These are phyloP conservation scores for Trichoderma atrobrunneum DNA, from an alignment of 2,329 filamentous ascomycete species.

Conservation along the genomic window DNA sequence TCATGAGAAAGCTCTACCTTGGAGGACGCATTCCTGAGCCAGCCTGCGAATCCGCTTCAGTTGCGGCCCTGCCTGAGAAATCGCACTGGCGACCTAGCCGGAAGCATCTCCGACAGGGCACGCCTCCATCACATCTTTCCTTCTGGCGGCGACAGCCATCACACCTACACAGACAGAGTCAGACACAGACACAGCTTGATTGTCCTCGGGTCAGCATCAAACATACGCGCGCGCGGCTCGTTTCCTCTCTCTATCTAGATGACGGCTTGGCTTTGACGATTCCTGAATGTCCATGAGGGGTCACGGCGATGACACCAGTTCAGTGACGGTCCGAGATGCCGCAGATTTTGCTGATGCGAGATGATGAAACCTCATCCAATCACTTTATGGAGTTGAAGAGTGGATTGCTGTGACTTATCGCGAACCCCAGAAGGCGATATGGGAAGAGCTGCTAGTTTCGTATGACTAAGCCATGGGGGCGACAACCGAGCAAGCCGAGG, in stretches of 20 bases:
- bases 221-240: constrained; percentile 16
- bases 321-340: constrained; percentile 9
- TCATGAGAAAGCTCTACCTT: background rate
- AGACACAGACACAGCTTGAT: background rate
- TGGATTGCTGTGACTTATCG: background rate
- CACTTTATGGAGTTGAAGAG: background rate
- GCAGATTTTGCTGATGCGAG: background rate
- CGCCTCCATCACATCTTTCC: constrained; percentile 55
- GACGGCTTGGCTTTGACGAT: constrained; percentile 6
- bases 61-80: constrained; percentile 31
- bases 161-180: constrained; percentile 38
- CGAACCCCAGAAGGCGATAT: background rate
- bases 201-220: background rate
- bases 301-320: constrained; percentile 7
- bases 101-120: constrained; percentile 52
- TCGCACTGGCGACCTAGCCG: constrained; percentile 44
- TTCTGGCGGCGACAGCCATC: constrained; percentile 54
- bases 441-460: background rate
- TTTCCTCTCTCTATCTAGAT: constrained; percentile 15
- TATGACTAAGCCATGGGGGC: constrained; percentile 7
- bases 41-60: constrained; percentile 9
- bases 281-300: constrained; percentile 12
- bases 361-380: background rate
- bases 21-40: background rate
- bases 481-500: constrained; percentile 5